These are phyloP conservation scores for Arbutus unedo DNA, from an alignment of 148 eudicot genomes.

Conservation along the genomic window DNA sequence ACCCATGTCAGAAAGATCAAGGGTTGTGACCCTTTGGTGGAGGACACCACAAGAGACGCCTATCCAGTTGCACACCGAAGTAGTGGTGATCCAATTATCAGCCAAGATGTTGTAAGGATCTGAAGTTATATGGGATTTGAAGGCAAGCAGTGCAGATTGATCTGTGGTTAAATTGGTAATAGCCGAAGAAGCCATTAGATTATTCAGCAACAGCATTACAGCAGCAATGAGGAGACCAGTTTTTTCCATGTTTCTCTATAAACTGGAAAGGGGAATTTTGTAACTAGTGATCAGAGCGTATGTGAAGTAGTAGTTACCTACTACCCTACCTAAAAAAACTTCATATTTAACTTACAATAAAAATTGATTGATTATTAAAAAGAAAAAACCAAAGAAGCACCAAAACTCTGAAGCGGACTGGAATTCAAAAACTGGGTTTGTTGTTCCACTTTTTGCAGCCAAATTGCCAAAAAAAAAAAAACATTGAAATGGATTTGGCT, in stretches of 20 bases:
- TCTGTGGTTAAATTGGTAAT: background rate
- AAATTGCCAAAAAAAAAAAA: too few relatives aligned
- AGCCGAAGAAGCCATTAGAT: background rate
- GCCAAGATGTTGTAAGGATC: background rate
- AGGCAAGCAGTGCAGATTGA: background rate
- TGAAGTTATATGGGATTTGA: background rate
- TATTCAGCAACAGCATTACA: background rate
- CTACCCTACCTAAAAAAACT: too few relatives aligned
- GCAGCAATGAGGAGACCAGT: background rate
- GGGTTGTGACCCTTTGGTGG: background rate
- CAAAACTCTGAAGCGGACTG: too few relatives aligned
- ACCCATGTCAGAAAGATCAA: background rate
- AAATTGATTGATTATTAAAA: too few relatives aligned
- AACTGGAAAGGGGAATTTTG: background rate
- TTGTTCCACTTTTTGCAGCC: too few relatives aligned
- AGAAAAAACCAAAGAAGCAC: too few relatives aligned
- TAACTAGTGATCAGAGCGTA: background rate
- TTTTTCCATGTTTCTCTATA: conserved; percentile 1
- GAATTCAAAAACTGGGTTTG: too few relatives aligned
- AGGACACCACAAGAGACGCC: background rate
- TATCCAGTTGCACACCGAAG: background rate
- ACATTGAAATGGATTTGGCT: too few relatives aligned
- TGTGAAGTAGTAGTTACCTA: too few relatives aligned
- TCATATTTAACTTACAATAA: too few relatives aligned
- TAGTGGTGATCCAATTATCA: background rate